Base-by-base conservation (phyloP, 2,329 filamentous ascomycete genomes). In the Ceratocystis destructans region DNA sequence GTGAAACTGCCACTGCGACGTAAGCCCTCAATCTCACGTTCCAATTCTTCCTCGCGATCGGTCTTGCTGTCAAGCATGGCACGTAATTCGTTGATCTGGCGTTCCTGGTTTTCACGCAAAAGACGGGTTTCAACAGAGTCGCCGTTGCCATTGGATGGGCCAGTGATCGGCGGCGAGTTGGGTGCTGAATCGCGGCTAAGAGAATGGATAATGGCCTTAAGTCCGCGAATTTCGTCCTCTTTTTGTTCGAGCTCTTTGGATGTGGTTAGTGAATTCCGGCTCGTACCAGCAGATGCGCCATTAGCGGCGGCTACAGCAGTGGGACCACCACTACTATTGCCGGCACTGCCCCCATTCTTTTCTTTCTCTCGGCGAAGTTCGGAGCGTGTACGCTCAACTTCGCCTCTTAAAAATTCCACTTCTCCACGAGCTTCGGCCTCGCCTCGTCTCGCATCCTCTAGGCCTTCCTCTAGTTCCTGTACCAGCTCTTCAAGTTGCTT, bases 171-270 rank as follows among this genome's bases (percentile, higher is more conserved):
- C 20, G 62, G 64, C 10, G 65, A 67, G 44, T 55, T 62, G 4
- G 67, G 59, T 28, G 64, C 66, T 10, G 86, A 83, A 70, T 90
- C 90, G 69, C 90, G 83, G 74, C 91, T 96, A 46, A 99, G 80
- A 20, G 90, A 96, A 76, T 97, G 93, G 68, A 99, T 97, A 73
- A 99, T 97, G 55, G 94, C 93, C 76, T 97, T 99, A 70, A 99
- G 82, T 61, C 94, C 94, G 69, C 93, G 84, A 72, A 99, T 97
- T 78, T 99, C 94, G 71, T 99, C 94, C 72, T 99, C 93, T 74
- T 95, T 94, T 73, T 96, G 89, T 73, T 95, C 91, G 37, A 97
- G 76, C 69, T 96, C 91, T 74, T 90, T 90, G 55, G 83, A 82
- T n/a, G 44, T 50, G 22, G 55, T 20, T 12, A 59, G 7, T 10